phyloP scores from a whole-genome alignment of 2,329 filamentous ascomycete species.

The Curvularia sp. region DNA sequence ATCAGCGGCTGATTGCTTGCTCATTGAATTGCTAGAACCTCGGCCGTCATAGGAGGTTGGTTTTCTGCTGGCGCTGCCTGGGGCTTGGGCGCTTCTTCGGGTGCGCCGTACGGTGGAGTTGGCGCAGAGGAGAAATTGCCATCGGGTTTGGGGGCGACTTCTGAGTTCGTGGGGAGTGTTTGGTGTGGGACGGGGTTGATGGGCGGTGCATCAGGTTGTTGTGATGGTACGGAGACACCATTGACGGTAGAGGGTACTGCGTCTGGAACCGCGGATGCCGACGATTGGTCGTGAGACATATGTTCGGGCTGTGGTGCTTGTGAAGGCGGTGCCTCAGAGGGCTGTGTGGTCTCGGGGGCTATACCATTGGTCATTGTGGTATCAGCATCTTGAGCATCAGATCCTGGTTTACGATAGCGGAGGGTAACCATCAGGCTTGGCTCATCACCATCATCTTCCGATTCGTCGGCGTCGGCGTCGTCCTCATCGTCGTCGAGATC shows the following conservation, averaged over 20 bases:
- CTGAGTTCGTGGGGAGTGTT: conserved; percentile 5
- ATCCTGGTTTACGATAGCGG: conserved; percentile 35
- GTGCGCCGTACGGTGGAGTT: conserved; percentile 31
- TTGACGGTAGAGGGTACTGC: conserved; percentile 7
- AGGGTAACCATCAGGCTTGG: conserved; percentile 77
- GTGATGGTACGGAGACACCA: conserved; percentile 8
- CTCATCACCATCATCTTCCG: conserved; percentile 44
- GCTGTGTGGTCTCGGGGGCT: not conserved
- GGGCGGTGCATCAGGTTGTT: conserved; percentile 9
- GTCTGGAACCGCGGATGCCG: not conserved
- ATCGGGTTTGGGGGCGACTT: conserved; percentile 18
- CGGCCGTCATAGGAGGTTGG: not conserved
- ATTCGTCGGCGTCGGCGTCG: conserved; percentile 31
- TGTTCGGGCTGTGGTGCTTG: conserved; percentile 12
- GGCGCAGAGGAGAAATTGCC: conserved; percentile 28
- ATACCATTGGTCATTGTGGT: conserved; percentile 5
- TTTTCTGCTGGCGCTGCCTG: conserved; percentile 4
- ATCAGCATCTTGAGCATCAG: conserved; percentile 11
- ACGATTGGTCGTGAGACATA: conserved; percentile 4
- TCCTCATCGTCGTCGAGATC: conserved; percentile 67
- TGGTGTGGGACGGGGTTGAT: conserved; percentile 7
- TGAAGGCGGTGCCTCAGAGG: not conserved
- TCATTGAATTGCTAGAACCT: not conserved
- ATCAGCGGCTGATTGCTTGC: not conserved
- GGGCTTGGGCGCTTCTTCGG: conserved; percentile 23